These are phyloP conservation scores for Actinidia arguta DNA, from an alignment of 179 eudicot species.

Conservation along the genomic window DNA sequence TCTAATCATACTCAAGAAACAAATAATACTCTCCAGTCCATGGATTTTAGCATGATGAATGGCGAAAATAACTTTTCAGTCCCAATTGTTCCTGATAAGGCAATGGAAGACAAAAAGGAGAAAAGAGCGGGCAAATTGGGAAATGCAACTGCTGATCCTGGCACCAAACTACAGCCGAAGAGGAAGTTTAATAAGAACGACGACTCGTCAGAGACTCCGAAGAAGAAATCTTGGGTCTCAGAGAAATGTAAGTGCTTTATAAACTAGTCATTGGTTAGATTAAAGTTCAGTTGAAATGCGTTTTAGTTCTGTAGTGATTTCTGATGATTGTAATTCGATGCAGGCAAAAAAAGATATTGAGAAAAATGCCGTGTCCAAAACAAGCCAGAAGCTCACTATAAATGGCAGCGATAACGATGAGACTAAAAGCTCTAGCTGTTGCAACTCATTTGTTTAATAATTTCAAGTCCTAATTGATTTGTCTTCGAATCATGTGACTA, in stretches of 20 bases:
- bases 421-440: slow-evolving; percentile 31
- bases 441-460: slow-evolving; percentile 26
- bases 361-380: slow-evolving; percentile 32
- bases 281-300: not conserved
- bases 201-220: slow-evolving; percentile 24
- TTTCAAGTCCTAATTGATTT: not conserved
- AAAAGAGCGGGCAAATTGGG: slow-evolving; percentile 11
- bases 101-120: slow-evolving; percentile 32
- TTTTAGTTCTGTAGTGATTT: not conserved
- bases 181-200: slow-evolving; percentile 35
- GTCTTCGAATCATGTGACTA: not conserved
- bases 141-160: slow-evolving; percentile 26
- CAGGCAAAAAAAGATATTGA: slow-evolving; percentile 48
- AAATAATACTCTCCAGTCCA: slow-evolving; percentile 27
- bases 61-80: slow-evolving; percentile 12
- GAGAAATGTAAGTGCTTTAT: slow-evolving; percentile 45
- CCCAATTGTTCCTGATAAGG: slow-evolving; percentile 31
- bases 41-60: slow-evolving; percentile 22
- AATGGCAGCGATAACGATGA: slow-evolving; percentile 27
- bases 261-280: not conserved
- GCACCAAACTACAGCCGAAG: slow-evolving; percentile 35
- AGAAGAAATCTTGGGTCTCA: slow-evolving; percentile 59
- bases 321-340: not conserved
- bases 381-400: slow-evolving; percentile 26
- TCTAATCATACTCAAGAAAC: slow-evolving; percentile 20